Evolutionary conservation across 805 yeast species (phyloP).

Genomic region (Barnettozyma vustinii): DNA sequence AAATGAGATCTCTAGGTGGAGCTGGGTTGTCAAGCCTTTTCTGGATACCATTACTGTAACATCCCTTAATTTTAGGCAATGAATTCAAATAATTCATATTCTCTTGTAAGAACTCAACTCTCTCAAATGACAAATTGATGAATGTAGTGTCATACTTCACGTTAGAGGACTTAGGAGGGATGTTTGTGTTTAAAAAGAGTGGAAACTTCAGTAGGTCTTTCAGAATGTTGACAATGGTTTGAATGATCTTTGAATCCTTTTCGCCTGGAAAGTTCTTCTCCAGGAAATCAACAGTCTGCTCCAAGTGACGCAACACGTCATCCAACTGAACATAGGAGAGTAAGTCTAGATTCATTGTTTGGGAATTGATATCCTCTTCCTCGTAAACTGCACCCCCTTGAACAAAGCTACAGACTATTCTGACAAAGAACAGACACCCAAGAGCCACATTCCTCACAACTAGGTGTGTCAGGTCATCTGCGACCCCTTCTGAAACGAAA

Average conservation of each 20-base stretch:
- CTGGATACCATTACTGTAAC: slow-evolving; percentile 44
- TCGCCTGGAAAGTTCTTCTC: slow-evolving; percentile 14
- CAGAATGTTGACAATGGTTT: slow-evolving; percentile 16
- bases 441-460: slow-evolving; percentile 46
- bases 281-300: slow-evolving; percentile 31
- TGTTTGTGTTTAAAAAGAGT: slow-evolving; percentile 10
- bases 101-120: slow-evolving; percentile 9
- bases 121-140: slow-evolving; percentile 9
- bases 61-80: slow-evolving; percentile 28
- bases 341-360: slow-evolving; percentile 50
- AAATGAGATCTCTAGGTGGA: slow-evolving; percentile 34
- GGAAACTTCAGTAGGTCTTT: slow-evolving; percentile 20
- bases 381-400: slow-evolving; percentile 57
- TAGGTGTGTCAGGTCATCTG: slow-evolving; percentile 35
- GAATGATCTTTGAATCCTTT: slow-evolving; percentile 19
- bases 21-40: slow-evolving; percentile 41
- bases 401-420: slow-evolving; percentile 41
- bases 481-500: slow-evolving; percentile 2
- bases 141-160: slow-evolving; percentile 12
- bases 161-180: slow-evolving; percentile 11
- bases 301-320: slow-evolving; percentile 26
- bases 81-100: slow-evolving; percentile 19
- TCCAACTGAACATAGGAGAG: slow-evolving; percentile 24
- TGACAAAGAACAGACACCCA: slow-evolving; percentile 51
- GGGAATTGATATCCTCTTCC: slow-evolving; percentile 70